These are phyloP conservation scores for Paramecium primaurelia DNA, from an alignment of 73 alveolate genomes.

Conservation along the genomic window DNA sequence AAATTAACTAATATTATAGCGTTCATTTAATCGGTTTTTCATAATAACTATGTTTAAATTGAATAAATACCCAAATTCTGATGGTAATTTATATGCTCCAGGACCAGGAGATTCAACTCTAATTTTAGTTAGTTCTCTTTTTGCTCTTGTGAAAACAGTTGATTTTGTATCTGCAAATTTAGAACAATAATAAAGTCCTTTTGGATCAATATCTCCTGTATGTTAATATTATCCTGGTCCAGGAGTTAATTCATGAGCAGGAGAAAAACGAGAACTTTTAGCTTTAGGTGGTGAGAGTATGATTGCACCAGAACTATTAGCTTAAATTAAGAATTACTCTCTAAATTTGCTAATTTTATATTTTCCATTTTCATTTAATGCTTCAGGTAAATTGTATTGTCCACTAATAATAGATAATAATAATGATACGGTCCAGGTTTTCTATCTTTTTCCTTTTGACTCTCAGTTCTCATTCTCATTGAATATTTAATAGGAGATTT, in stretches of 20 bases:
- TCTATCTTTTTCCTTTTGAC: not conserved
- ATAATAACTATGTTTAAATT: not conserved
- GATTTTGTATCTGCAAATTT: slow-evolving; percentile 23
- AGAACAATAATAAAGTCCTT: slow-evolving; percentile 41
- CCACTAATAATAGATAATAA: not conserved
- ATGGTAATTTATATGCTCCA: slow-evolving; percentile 57
- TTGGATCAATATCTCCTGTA: slow-evolving; percentile 34
- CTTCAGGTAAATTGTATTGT: not conserved
- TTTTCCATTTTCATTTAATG: slow-evolving; percentile 8
- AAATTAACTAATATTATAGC: not conserved
- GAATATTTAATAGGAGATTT: slow-evolving; percentile 7
- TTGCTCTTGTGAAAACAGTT: slow-evolving; percentile 1
- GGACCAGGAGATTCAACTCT: slow-evolving; percentile 55
- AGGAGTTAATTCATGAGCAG: not conserved
- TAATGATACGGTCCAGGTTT: slow-evolving; percentile 29
- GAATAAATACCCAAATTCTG: slow-evolving; percentile 51
- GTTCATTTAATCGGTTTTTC: not conserved
- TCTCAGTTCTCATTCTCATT: slow-evolving; percentile 44
- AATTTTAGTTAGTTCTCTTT: not conserved
- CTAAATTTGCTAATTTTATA: slow-evolving; percentile 26
- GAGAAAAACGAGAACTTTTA: not conserved
- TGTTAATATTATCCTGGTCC: slow-evolving; percentile 42
- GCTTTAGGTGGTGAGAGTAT: slow-evolving; percentile 24
- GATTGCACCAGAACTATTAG: slow-evolving; percentile 39
- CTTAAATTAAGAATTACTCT: not conserved